Conservation (phyloP, 768 basidiomycete species). For the Roridomyces roridus region DNA sequence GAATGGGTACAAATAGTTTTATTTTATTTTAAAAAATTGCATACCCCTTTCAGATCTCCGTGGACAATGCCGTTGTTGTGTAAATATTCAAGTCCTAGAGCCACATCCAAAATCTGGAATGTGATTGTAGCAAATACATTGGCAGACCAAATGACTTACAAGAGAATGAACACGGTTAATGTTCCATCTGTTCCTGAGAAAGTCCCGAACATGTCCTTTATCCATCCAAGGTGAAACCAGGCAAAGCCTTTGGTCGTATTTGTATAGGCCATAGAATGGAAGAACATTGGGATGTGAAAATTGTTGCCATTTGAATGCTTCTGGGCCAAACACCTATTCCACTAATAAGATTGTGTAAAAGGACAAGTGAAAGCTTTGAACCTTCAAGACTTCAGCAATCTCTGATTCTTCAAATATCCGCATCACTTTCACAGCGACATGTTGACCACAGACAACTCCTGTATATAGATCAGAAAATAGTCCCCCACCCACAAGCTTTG, state of each 20-base stretch:
- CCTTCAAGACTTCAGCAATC: too few relatives aligned
- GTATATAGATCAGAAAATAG: too few relatives aligned
- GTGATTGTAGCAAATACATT: not conserved
- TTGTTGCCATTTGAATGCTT: constrained; percentile 28
- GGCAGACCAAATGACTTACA: not conserved
- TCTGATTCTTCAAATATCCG: too few relatives aligned
- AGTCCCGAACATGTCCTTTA: constrained; percentile 27
- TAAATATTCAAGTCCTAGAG: constrained; percentile 14
- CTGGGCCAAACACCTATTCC: constrained; percentile 17
- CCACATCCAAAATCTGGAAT: constrained; percentile 11
- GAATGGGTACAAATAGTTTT: too few relatives aligned
- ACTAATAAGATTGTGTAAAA: not conserved
- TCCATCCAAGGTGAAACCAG: constrained; percentile 39
- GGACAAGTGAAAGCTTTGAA: not conserved
- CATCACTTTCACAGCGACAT: too few relatives aligned
- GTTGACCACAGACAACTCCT: too few relatives aligned
- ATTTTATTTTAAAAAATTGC: too few relatives aligned
- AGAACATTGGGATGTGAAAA: constrained; percentile 30
- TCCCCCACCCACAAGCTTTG: too few relatives aligned
- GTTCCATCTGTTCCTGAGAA: not conserved
- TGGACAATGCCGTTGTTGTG: constrained; percentile 21
- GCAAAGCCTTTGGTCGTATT: constrained; percentile 21
- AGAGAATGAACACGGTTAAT: constrained; percentile 5
- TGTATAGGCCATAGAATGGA: constrained; percentile 28
- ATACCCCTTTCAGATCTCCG: constrained; percentile 27